These are phyloP conservation scores for Pinus albicaulis DNA, from an alignment of 75 land plant genomes.

Conservation along the genomic window DNA sequence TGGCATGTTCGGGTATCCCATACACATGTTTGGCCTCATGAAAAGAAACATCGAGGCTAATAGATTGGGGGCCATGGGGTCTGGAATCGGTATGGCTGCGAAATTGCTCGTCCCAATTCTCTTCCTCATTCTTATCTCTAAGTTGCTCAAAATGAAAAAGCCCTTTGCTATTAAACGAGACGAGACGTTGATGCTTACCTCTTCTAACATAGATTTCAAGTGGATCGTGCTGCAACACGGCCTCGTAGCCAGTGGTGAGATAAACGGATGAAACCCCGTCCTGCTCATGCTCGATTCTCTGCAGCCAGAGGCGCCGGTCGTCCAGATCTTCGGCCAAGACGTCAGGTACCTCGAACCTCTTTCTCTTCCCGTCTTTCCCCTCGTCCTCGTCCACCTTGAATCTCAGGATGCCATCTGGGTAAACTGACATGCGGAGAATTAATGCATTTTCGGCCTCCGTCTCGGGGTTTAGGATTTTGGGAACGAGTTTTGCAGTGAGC, in stretches of 20 bases:
- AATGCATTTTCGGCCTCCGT: conserved; percentile 28
- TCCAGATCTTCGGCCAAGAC: conserved; percentile 63
- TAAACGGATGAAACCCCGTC: conserved; percentile 35
- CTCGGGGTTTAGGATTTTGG: conserved; percentile 8
- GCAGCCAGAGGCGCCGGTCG: conserved; percentile 58
- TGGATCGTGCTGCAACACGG: conserved; percentile 65
- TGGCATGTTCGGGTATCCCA: conserved; percentile 96
- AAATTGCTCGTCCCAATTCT: conserved; percentile 84
- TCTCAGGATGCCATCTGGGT: conserved; percentile 68
- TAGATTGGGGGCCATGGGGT: conserved; percentile 91
- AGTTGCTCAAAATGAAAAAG: conserved; percentile 91
- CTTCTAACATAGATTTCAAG: conserved; percentile 63
- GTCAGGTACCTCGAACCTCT: conserved; percentile 85
- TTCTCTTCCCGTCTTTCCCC: conserved; percentile 20
- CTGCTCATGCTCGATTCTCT: conserved; percentile 21
- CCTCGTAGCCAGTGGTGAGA: conserved; percentile 63
- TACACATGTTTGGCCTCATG: conserved; percentile 86
- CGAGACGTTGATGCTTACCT: conserved; percentile 31
- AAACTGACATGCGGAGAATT: conserved; percentile 55
- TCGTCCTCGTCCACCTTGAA: conserved; percentile 76
- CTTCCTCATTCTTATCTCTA: conserved; percentile 70
- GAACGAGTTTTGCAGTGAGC: conserved; percentile 56
- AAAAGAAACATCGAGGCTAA: conserved; percentile 91
- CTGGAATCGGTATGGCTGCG: conserved; percentile 76
- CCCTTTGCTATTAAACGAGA: conserved; percentile 86